Base-by-base conservation (phyloP, 495 filamentous ascomycete genomes). In the Pseudomonodictys pantanalensis region DNA sequence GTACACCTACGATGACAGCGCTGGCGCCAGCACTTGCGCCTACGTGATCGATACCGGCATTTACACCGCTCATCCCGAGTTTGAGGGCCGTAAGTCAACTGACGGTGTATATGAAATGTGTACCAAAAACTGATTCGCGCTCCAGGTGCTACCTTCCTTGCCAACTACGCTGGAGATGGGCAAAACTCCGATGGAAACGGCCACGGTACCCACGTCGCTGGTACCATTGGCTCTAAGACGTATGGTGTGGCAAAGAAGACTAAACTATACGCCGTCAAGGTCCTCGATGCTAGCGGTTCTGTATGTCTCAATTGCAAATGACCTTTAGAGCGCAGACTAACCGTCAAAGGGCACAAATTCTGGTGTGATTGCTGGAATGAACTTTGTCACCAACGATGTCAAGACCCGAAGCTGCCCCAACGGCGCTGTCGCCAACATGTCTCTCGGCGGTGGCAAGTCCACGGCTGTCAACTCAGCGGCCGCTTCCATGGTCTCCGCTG, bases 121-220 rank as follows among this genome's bases (percentile, higher is more conserved):
- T 24, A 6, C 2, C 30, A 39, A 11, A 39, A 22, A 26, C 43
- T 65, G 20, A 65, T 25, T 9, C 38, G 38, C n/a, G 5, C 28
- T 9, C 15, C 28, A 66, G 64, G 55, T 32, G 66, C 66, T 30
- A 55, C 52, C 9, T 66, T 56, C 41, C 46, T 65, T 20, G 56
- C 51, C 46, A 68, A 68, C 52, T 65, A 62, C 33, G 65, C 65
- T 18, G 54, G 63, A 22, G 60, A 67, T 39, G 56, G 65, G 35
- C 35, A n/a, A 25, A 74, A 79, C 63, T 71, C 71, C 10, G 79
- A 83, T 70, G 72, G 73, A 32, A 73, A 79, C 41, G 85, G 66
- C 48, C 86, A 89, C 69, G 86, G 86, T 30, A 88, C 85, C 7
- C 85, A 88, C 71, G 77, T 80, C 32, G 77, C 82, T 3, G 85